phyloP scores from a whole-genome alignment of 805 yeast species.

The Huiozyma naganishii region DNA sequence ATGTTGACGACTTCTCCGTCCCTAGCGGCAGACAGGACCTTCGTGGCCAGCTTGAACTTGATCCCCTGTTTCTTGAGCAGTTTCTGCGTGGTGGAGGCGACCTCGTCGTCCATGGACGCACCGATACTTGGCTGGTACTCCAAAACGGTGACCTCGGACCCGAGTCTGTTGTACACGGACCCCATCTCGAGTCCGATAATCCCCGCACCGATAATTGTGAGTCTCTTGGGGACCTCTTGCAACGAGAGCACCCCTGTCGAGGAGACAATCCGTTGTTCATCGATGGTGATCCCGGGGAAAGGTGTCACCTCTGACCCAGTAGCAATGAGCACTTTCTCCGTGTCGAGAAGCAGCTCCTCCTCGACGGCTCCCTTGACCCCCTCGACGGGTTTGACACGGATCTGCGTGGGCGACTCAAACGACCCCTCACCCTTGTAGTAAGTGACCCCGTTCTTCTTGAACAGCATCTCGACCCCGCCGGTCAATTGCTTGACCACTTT shows the following conservation, averaged over 20 bases:
- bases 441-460: constrained; percentile 90
- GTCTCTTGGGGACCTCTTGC: constrained; percentile 81
- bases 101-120: constrained; percentile 97
- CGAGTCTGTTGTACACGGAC: constrained; percentile 91
- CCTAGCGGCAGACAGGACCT: constrained; percentile 78
- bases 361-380: constrained; percentile 60
- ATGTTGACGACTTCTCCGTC: constrained; percentile 82
- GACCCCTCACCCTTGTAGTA: constrained; percentile 92
- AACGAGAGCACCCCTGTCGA: constrained; percentile 87
- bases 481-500: constrained; percentile 82
- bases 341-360: constrained; percentile 57
- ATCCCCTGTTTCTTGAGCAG: constrained; percentile 89
- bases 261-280: constrained; percentile 92
- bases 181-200: constrained; percentile 99
- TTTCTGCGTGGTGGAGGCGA: constrained; percentile 82
- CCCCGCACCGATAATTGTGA: constrained; percentile 97
- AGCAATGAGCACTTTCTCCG: constrained; percentile 87
- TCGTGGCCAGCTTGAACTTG: constrained; percentile 84
- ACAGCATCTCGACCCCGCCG: constrained; percentile 85
- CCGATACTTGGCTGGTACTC: constrained; percentile 89
- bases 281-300: constrained; percentile 94
- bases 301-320: constrained; percentile 98
- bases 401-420: constrained; percentile 67
- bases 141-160: constrained; percentile 87
- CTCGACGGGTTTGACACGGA: constrained; percentile 77